These are phyloP conservation scores for Neonectria sp. DNA, from an alignment of 2,329 filamentous ascomycete species.

Conservation along the genomic window DNA sequence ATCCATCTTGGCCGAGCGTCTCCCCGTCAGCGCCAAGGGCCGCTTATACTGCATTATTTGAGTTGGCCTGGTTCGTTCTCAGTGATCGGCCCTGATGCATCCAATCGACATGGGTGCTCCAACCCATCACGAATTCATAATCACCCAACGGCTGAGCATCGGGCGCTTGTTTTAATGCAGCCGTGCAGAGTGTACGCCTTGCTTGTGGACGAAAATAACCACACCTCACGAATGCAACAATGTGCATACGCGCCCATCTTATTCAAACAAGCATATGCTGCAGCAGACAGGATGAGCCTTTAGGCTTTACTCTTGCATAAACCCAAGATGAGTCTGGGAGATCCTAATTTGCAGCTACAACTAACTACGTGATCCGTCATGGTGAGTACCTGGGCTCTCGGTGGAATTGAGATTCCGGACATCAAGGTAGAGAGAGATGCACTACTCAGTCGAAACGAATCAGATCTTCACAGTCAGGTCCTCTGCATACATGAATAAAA, in stretches of 20 bases:
- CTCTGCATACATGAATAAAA: too few relatives aligned
- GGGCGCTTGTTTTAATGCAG: slow-evolving; percentile 1
- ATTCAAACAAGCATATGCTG: neutral
- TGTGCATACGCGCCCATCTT: neutral
- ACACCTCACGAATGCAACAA: neutral
- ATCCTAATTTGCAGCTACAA: too few relatives aligned
- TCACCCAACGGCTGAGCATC: neutral
- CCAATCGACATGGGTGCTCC: neutral
- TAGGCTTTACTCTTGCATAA: neutral
- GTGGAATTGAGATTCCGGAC: neutral
- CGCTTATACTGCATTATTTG: neutral
- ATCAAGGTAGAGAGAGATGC: neutral
- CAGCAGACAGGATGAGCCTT: neutral
- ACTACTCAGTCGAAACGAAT: neutral
- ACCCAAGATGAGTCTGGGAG: neutral
- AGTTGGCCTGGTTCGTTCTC: neutral
- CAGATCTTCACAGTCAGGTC: too few relatives aligned
- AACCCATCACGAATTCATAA: neutral
- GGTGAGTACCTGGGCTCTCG: too few relatives aligned
- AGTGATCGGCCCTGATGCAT: neutral
- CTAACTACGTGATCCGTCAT: too few relatives aligned
- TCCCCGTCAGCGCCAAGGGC: slow-evolving; percentile 15
- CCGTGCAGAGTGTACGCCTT: neutral
- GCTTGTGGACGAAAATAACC: neutral
- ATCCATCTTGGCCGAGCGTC: slow-evolving; percentile 9